Conservation (phyloP, 768 basidiomycete species). For the Naganishia friedmannii region DNA sequence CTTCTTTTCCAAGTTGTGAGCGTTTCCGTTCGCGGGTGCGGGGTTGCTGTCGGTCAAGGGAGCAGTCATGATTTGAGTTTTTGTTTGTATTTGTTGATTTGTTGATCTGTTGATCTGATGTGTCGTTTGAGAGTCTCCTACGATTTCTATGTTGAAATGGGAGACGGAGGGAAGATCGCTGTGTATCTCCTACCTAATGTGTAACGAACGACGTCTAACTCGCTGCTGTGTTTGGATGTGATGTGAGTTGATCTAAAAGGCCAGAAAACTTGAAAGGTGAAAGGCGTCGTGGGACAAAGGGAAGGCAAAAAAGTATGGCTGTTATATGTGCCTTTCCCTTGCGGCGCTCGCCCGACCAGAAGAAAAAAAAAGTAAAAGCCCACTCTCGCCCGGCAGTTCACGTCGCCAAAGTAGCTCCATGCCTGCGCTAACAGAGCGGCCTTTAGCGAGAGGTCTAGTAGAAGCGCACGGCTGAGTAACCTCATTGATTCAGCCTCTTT, state of each 20-base stretch:
- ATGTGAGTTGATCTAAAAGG: constrained; percentile 14
- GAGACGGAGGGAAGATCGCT: constrained; percentile 20
- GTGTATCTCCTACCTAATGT: constrained; percentile 12
- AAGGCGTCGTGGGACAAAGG: background rate
- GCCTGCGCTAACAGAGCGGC: background rate
- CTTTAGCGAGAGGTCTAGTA: background rate
- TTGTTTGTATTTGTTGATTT: constrained; percentile 16
- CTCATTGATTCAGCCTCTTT: too few species aligned
- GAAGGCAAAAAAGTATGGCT: background rate
- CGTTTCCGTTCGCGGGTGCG: constrained; percentile 33
- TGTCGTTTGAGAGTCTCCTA: constrained; percentile 6
- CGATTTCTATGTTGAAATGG: constrained; percentile 5
- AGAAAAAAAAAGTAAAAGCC: background rate
- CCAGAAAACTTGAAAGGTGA: constrained; percentile 5
- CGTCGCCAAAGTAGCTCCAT: background rate
- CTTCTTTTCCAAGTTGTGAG: constrained; percentile 45
- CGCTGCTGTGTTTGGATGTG: background rate
- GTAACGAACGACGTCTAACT: constrained; percentile 24
- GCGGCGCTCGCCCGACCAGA: background rate
- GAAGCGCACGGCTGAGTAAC: too few species aligned
- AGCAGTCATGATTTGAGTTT: constrained; percentile 37
- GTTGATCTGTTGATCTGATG: constrained; percentile 21
- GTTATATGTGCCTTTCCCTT: background rate
- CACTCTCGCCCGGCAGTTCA: background rate
- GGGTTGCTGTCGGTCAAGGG: constrained; percentile 36